phyloP scores from a whole-genome alignment of 495 filamentous ascomycete species.

The Xanthoparmelia taractica region DNA sequence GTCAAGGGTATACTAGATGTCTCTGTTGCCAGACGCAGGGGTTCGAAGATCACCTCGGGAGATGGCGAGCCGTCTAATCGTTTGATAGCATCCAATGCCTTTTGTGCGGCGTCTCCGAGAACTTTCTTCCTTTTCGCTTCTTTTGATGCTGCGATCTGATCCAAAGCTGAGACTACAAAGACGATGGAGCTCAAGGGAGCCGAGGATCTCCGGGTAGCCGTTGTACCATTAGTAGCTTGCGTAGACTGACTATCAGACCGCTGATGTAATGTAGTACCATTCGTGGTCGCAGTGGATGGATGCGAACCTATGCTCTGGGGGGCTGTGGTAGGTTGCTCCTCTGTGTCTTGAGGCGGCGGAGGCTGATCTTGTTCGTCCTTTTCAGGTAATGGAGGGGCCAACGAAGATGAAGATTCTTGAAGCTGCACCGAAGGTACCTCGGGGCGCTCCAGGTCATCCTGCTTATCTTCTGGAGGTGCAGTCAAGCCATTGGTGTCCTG shows the following conservation, averaged over 20 bases:
- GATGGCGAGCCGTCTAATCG: slow-evolving; percentile 64
- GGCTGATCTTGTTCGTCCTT: neutral
- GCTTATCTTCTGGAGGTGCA: neutral
- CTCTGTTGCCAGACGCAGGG: slow-evolving; percentile 79
- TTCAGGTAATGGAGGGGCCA: slow-evolving; percentile 11
- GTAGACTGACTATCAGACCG: slow-evolving; percentile 56
- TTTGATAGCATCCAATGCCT: slow-evolving; percentile 76
- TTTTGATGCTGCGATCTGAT: slow-evolving; percentile 80
- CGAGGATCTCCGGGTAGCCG: slow-evolving; percentile 41
- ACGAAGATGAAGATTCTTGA: slow-evolving; percentile 9
- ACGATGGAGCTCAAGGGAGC: slow-evolving; percentile 81
- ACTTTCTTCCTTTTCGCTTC: slow-evolving; percentile 76
- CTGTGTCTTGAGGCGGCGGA: slow-evolving; percentile 21
- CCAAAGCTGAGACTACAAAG: slow-evolving; percentile 86
- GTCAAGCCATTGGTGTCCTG: slow-evolving; percentile 4
- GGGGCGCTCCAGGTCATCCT: neutral
- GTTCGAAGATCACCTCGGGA: slow-evolving; percentile 85
- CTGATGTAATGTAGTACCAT: slow-evolving; percentile 27
- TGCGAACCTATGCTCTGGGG: slow-evolving; percentile 15
- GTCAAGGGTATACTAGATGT: slow-evolving; percentile 73
- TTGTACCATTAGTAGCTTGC: slow-evolving; percentile 45
- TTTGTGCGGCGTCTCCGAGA: slow-evolving; percentile 68
- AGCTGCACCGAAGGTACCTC: slow-evolving; percentile 6
- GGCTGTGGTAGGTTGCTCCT: slow-evolving; percentile 8
- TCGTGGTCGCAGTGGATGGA: slow-evolving; percentile 7